Evolutionary conservation across 2,329 filamentous ascomycete genomes (phyloP), one percentile per base, ranked within the genome.

Genomic region (Aureobasidium sp.): DNA sequence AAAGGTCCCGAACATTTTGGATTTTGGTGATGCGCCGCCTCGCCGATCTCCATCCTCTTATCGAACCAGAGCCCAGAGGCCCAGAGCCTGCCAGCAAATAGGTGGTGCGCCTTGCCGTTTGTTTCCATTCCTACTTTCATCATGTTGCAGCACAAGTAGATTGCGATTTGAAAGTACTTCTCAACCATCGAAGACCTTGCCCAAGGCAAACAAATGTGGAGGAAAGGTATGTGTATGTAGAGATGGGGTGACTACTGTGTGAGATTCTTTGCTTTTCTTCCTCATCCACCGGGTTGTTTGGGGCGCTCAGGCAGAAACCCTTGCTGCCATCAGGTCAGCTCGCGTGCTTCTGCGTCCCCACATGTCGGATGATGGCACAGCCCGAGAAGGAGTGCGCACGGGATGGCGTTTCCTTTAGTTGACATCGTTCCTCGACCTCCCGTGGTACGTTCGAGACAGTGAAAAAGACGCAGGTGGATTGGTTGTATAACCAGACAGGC

Each of bases 291-390:
- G 14, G 42, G 21, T 37, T 37, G 16, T n/a, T 19, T 37, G 32
- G 44, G 19, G 44, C 44, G 19, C 32, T 12, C n/a, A 25, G 44
- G 30, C 44, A 48, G 22, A 50, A 38, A 50, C 21, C 45, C 44
- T 35, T 39, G 34, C 4, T 34, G 39, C n/a, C 21, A 25, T 50
- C 45, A 50, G 34, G n/a, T 32, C 45, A 50, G 45, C 45, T 50
- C 45, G 45, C 45, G 45, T 50, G 45, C 45, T 50, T n/a, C 45
- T 34, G 35, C 45, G 45, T 50, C 45, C 34, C 35, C 45, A 39
- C 32, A 50, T 24, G 24, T 50, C 45, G 45, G 45, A 19, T 50
- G 24, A 22, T 50, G 45, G 34, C 45, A 50, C 34, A n/a, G 39
- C 22, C 45, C 45, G 45, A 44, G 22, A 29, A 45, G 41, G 25